Percentiles rank a stretch among this genome's conserved stretches.
phyloP scores from a whole-genome alignment of 2,329 filamentous ascomycete species.

The Phyllosticta citribraziliensis region DNA sequence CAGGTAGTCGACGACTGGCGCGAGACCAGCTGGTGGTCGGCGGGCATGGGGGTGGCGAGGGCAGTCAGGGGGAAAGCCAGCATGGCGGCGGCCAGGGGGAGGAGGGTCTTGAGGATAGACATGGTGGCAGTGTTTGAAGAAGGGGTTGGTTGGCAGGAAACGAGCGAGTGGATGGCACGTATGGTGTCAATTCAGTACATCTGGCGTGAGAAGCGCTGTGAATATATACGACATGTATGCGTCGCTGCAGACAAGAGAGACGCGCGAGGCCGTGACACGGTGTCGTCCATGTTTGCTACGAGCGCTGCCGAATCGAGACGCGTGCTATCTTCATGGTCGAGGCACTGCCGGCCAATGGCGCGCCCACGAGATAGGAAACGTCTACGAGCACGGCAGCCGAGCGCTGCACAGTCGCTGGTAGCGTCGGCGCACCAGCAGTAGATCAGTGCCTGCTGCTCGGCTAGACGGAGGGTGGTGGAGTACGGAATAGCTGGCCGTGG shows the following conservation, averaged over 20 bases:
- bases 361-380: not conserved
- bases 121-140: slow-evolving; percentile 8
- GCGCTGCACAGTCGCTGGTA: not conserved
- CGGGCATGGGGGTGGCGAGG: slow-evolving; percentile 14
- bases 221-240: not conserved
- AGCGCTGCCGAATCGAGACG: not conserved
- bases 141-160: not conserved
- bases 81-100: slow-evolving; percentile 10
- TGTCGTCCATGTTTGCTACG: not conserved
- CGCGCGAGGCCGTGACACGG: not conserved
- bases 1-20: slow-evolving; percentile 43
- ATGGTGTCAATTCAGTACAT: not conserved
- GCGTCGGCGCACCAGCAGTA: not conserved
- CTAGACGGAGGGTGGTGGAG: not conserved
- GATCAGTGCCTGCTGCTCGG: not conserved
- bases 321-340: not conserved
- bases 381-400: not conserved
- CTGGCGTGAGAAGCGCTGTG: not conserved
- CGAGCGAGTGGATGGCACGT: not conserved
- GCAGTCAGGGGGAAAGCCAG: slow-evolving; percentile 13
- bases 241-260: not conserved
- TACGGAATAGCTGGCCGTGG: not conserved
- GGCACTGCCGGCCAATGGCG: not conserved
- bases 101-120: slow-evolving; percentile 2
- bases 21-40: slow-evolving; percentile 18